phyloP scores from a whole-genome alignment of 2,329 filamentous ascomycete genomes.

The Didymella sp. region DNA sequence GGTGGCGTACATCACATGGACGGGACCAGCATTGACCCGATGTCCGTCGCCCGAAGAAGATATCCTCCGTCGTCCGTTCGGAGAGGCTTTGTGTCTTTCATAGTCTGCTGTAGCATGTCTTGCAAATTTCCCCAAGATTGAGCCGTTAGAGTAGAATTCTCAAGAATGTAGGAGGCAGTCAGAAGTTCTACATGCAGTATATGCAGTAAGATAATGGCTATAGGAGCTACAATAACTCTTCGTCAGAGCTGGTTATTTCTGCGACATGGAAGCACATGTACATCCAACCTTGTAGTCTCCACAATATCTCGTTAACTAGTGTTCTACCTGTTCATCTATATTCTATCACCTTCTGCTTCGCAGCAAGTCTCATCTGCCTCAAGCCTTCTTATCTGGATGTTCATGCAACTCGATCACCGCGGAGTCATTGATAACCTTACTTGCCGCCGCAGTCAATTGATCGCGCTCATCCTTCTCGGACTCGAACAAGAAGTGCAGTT shows the following conservation, averaged over 20 bases:
- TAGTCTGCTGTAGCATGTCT: not conserved
- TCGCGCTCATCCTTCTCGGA: slow-evolving; percentile 34
- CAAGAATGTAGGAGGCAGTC: too few species aligned
- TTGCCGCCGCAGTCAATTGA: slow-evolving; percentile 29
- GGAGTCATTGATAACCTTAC: slow-evolving; percentile 33
- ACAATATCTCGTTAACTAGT: too few species aligned
- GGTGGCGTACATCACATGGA: slow-evolving; percentile 19
- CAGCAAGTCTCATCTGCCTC: not conserved
- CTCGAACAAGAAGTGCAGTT: slow-evolving; percentile 46
- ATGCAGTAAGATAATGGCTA: too few species aligned
- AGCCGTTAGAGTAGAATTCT: too few species aligned
- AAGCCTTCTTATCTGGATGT: slow-evolving; percentile 36
- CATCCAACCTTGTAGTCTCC: too few species aligned
- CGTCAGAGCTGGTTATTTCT: too few species aligned
- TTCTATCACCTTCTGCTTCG: not conserved
- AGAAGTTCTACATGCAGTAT: too few species aligned
- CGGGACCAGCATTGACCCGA: slow-evolving; percentile 39
- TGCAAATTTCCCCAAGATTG: not conserved
- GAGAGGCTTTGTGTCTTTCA: not conserved
- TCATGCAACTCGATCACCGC: slow-evolving; percentile 33
- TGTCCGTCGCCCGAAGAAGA: slow-evolving; percentile 25
- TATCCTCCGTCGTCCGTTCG: slow-evolving; percentile 14
- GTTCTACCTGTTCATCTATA: too few species aligned
- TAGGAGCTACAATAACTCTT: too few species aligned
- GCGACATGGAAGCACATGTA: too few species aligned